A percentile compares a stretch with the other conserved stretches of the same genome.
Conservation (phyloP, 495 filamentous ascomycete genomes). For the Penicillium taxi region DNA sequence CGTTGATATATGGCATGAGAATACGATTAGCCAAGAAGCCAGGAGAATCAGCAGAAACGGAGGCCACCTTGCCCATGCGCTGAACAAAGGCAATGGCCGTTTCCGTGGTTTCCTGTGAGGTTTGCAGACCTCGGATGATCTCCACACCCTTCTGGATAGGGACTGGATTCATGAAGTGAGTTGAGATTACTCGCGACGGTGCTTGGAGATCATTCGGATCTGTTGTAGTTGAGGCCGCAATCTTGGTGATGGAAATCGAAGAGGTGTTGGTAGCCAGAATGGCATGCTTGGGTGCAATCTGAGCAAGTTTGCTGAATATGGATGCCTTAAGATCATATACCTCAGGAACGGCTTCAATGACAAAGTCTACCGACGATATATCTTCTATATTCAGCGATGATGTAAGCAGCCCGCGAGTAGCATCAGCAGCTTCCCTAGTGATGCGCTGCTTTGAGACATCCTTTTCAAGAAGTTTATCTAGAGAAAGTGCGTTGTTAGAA, state of each 20-base stretch:
- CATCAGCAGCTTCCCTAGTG: conserved; percentile 67
- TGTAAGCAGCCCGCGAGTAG: conserved; percentile 56
- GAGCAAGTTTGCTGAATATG: conserved; percentile 79
- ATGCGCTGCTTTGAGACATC: conserved; percentile 80
- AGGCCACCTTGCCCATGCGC: conserved; percentile 88
- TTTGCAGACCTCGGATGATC: conserved; percentile 91
- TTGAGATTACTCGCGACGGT: conserved; percentile 82
- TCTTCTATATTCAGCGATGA: conserved; percentile 68
- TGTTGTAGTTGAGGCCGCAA: conserved; percentile 73
- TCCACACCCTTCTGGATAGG: conserved; percentile 96
- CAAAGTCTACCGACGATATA: conserved; percentile 83
- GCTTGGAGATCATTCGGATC: conserved; percentile 72
- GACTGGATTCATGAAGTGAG: conserved; percentile 99
- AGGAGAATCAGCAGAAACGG: conserved; percentile 77
- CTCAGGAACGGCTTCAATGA: conserved; percentile 97
- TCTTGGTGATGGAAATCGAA: conserved; percentile 93
- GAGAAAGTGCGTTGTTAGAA: neutral
- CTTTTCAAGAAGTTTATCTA: conserved; percentile 87
- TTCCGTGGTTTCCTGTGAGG: conserved; percentile 68
- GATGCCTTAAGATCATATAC: conserved; percentile 76
- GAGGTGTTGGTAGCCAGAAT: conserved; percentile 97
- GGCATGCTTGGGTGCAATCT: conserved; percentile 76
- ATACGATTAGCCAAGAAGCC: conserved; percentile 97
- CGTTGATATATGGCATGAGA: conserved; percentile 99
- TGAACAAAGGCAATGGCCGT: conserved; percentile 81